Conservation (phyloP, 805 yeast genomes). For the Hanseniaspora hatyaiensis region DNA sequence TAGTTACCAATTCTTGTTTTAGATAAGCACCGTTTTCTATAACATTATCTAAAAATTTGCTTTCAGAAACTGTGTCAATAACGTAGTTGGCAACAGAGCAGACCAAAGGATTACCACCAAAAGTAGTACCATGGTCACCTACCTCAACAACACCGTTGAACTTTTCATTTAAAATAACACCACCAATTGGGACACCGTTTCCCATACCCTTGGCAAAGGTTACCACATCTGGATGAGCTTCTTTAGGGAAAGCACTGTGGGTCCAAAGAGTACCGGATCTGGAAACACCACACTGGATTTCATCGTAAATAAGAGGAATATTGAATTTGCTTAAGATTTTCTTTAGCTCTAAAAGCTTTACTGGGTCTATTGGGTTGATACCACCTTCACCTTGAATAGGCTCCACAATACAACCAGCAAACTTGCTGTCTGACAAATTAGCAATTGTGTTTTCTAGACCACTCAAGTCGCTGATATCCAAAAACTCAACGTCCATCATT, state of each 20-base stretch:
- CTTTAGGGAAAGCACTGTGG: slow-evolving; percentile 58
- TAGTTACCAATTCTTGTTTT: slow-evolving; percentile 35
- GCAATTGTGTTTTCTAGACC: slow-evolving; percentile 19
- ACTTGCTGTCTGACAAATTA: slow-evolving; percentile 43
- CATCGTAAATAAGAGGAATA: slow-evolving; percentile 79
- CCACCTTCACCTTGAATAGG: slow-evolving; percentile 99
- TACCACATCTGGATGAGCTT: slow-evolving; percentile 86
- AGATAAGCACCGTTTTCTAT: slow-evolving; percentile 48
- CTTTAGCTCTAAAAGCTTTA: slow-evolving; percentile 56
- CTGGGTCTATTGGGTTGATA: slow-evolving; percentile 52
- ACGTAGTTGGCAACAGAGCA: slow-evolving; percentile 72
- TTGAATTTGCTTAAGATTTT: slow-evolving; percentile 44
- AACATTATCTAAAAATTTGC: slow-evolving; percentile 51
- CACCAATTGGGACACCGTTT: slow-evolving; percentile 93
- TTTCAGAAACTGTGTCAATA: slow-evolving; percentile 50
- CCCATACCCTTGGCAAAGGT: slow-evolving; percentile 95
- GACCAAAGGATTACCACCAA: slow-evolving; percentile 93
- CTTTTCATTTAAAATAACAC: slow-evolving; percentile 72
- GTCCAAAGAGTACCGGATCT: slow-evolving; percentile 93
- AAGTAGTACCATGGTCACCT: slow-evolving; percentile 97
- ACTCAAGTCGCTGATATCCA: slow-evolving; percentile 30
- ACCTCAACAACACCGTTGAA: slow-evolving; percentile 63
- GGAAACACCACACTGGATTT: slow-evolving; percentile 93
- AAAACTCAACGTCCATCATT: slow-evolving; percentile 65
- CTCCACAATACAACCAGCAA: slow-evolving; percentile 84